Conservation (phyloP, 352 stramenopile genomes). For the Phytophthora megakarya region DNA sequence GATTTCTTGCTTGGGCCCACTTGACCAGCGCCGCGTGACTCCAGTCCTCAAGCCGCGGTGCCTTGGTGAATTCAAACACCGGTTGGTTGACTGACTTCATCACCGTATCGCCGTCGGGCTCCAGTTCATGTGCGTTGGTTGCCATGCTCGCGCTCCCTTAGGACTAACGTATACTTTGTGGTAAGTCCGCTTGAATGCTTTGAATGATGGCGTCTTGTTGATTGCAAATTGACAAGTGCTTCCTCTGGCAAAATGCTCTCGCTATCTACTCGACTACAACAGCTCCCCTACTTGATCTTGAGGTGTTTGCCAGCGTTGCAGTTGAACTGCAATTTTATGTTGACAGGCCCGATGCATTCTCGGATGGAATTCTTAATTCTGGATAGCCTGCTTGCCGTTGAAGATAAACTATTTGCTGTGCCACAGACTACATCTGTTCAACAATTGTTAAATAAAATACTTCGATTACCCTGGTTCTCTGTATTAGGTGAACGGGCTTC, state of each 20-base stretch:
- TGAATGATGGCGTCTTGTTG: no score
- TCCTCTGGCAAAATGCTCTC: no score
- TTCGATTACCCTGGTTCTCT: no score
- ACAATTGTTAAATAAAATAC: no score
- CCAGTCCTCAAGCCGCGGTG: not conserved
- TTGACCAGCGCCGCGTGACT: not conserved
- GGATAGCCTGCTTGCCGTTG: not conserved
- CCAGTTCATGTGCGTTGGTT: not conserved
- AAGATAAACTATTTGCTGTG: not conserved
- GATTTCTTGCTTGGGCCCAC: no score
- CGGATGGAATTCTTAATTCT: not conserved
- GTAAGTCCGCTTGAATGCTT: no score
- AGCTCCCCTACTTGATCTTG: no score
- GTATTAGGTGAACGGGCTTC: no score
- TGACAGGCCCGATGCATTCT: not conserved
- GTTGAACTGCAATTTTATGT: no score
- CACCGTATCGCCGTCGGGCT: not conserved
- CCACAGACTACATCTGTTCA: not conserved
- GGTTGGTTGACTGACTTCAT: not conserved
- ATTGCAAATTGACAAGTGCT: no score
- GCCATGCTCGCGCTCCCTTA: not conserved
- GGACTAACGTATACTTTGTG: slow-evolving; percentile 39
- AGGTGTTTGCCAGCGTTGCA: not conserved
- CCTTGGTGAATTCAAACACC: not conserved
- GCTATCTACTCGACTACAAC: no score